Conservation (phyloP, 1,139 yeast species). For the Hanseniaspora sp. region DNA sequence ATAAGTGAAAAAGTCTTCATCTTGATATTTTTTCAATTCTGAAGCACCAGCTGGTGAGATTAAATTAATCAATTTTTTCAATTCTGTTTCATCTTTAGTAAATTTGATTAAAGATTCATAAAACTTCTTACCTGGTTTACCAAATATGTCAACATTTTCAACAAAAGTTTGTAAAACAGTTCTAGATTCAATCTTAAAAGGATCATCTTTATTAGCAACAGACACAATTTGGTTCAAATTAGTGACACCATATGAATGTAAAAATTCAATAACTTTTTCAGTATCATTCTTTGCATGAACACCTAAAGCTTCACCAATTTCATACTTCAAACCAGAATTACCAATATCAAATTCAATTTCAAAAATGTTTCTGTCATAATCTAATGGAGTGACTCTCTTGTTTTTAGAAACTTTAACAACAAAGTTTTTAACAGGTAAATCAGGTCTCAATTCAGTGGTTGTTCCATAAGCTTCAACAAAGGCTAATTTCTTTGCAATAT, state of each 20-base stretch:
- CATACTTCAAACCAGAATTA: constrained; percentile 84
- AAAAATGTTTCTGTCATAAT: constrained; percentile 90
- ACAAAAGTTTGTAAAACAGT: constrained; percentile 70
- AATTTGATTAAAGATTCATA: constrained; percentile 69
- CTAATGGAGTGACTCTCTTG: constrained; percentile 81
- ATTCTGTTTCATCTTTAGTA: constrained; percentile 62
- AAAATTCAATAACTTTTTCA: constrained; percentile 55
- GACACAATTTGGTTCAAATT: constrained; percentile 58
- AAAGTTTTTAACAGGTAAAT: constrained; percentile 73
- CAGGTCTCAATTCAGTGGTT: constrained; percentile 63
- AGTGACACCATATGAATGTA: constrained; percentile 53
- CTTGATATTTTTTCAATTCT: constrained; percentile 75
- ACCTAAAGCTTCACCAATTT: constrained; percentile 94
- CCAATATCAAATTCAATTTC: constrained; percentile 87
- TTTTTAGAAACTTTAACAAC: constrained; percentile 85
- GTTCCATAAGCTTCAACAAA: constrained; percentile 72
- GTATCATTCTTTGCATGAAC: constrained; percentile 79
- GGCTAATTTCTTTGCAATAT: constrained; percentile 58
- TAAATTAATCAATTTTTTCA: constrained; percentile 48
- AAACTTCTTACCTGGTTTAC: constrained; percentile 92
- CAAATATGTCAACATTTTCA: constrained; percentile 78
- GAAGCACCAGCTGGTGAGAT: constrained; percentile 76
- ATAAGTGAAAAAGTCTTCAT: constrained; percentile 69
- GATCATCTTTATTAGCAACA: constrained; percentile 59
- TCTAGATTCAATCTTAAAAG: constrained; percentile 50